Base-by-base conservation (phyloP, 1,284 basidiomycete genomes). In the Apiotrichum montevideense region DNA sequence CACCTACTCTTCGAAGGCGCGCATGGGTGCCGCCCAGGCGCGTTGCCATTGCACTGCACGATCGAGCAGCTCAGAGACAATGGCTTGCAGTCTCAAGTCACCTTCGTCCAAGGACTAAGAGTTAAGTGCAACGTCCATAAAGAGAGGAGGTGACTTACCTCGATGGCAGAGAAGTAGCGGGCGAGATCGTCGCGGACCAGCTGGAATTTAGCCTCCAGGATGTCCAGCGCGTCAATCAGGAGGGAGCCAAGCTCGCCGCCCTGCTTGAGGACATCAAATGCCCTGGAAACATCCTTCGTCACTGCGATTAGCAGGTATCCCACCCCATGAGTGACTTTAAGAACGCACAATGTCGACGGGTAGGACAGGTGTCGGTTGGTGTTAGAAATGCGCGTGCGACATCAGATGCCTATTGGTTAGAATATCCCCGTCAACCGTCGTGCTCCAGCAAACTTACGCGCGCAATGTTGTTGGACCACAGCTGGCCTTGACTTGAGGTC, bases 21-120 rank as follows among this genome's bases (percentile, higher is more conserved):
- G 58, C 13, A 74, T 55, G 2, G 71, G 72, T 2, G 60, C 52
- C 3, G 66, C 70, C 74, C 76, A 76, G 13, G 68, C 65, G 52
- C 73, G 58, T 50, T 76, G 73, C 76, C 76, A 78, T 1, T 62
- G 41, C 1, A 67, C 64, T 32, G 73, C 49, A 10, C 72, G 61
- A 15, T 75, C 72, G 15, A 76, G 59, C 45, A 75, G 51, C 40
- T 71, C 67, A 4, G 52, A 57, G 66, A 74, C 68, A 45, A 65
- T 52, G 4, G 52, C 13, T 15, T 64, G 51, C 4, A 41, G 3
- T 10, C 45, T 47, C 14, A 46, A 29, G n/a, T 46, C 43, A 11
- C 46, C 58, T 34, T 52, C 54, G 10, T 34, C 35, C 4, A 33
- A 35, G 1, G 51, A 21, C 58, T 56, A 49, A 59, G 51, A 37